Percentiles rank a stretch among this genome's conserved stretches.
These are phyloP conservation scores for Boletus vermiculosoides DNA, from an alignment of 768 basidiomycete genomes.

Conservation along the genomic window DNA sequence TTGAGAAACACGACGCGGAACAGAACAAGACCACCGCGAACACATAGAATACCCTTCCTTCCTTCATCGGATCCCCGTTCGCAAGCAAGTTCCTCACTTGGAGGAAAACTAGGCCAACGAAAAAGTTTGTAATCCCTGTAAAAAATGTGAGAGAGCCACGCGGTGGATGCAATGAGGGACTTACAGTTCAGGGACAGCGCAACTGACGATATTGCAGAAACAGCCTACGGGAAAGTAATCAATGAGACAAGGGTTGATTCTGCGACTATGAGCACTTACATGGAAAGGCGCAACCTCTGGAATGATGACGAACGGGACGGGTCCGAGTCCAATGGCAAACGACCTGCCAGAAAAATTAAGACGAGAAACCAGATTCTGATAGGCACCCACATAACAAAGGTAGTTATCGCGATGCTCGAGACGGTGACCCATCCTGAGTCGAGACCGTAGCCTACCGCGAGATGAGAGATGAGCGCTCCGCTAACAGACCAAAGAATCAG, in stretches of 20 bases:
- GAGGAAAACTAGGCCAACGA: conserved; percentile 82
- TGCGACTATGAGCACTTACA: conserved; percentile 42
- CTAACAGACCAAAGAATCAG: conserved; percentile 65
- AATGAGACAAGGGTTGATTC: not conserved
- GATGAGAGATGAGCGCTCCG: conserved; percentile 65
- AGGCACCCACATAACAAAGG: conserved; percentile 71
- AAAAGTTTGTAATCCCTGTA: conserved; percentile 80
- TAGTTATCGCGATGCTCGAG: conserved; percentile 70
- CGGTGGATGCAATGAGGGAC: conserved; percentile 20
- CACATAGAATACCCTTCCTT: conserved; percentile 88
- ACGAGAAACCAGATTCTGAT: not conserved
- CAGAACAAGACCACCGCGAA: conserved; percentile 60
- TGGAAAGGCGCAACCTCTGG: conserved; percentile 83
- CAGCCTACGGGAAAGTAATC: conserved; percentile 46
- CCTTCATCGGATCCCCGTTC: conserved; percentile 54
- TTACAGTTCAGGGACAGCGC: conserved; percentile 71
- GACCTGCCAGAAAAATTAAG: conserved; percentile 46
- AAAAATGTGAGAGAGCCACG: conserved; percentile 2
- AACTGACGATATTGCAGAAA: conserved; percentile 77
- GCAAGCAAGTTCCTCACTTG: conserved; percentile 78
- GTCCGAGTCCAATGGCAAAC: conserved; percentile 88
- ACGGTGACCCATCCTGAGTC: conserved; percentile 57
- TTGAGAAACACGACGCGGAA: conserved; percentile 23
- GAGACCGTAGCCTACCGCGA: conserved; percentile 69
- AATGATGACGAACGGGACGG: conserved; percentile 90